Percentiles rank a stretch among this genome's conserved stretches.
Conservation (phyloP, 345 rosid species). For the Orychophragmus violaceus region DNA sequence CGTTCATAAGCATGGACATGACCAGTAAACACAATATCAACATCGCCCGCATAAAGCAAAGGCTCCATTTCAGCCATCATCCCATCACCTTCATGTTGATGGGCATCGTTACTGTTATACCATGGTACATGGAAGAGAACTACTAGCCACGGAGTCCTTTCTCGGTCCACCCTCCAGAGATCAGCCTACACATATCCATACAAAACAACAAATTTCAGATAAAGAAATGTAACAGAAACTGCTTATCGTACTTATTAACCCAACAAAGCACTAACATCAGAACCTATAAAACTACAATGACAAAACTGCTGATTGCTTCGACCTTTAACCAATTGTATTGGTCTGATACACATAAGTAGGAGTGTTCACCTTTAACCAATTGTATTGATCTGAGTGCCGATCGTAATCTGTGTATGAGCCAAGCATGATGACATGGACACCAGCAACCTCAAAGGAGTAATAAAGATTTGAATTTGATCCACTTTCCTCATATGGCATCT, state of each 20-base stretch:
- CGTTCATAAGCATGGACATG: conserved; percentile 99
- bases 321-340: conserved; percentile 73
- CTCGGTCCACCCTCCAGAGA: conserved; percentile 70
- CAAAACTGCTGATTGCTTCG: neutral
- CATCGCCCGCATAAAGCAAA: conserved; percentile 68
- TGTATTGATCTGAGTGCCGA: conserved; percentile 62
- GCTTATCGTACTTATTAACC: neutral
- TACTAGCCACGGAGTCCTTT: conserved; percentile 86
- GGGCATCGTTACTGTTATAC: conserved; percentile 89
- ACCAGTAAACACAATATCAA: conserved; percentile 71
- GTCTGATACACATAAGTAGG: conserved; percentile 43
- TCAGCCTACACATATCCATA: conserved; percentile 48
- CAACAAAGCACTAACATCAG: neutral
- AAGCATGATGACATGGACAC: conserved; percentile 79
- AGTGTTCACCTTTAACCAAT: conserved; percentile 68
- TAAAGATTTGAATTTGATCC: conserved; percentile 87
- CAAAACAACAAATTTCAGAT: neutral
- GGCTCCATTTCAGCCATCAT: conserved; percentile 93
- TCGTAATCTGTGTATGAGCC: conserved; percentile 77
- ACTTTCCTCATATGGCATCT: conserved; percentile 88
- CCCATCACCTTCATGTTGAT: conserved; percentile 69
- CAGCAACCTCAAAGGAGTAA: conserved; percentile 88
- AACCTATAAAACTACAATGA: neutral
- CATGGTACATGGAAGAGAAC: conserved; percentile 82
- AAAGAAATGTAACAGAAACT: neutral